Percentiles rank a stretch among this genome's conserved stretches.
Conservation (phyloP, 441 rosid genomes). For the Dalechampia spathulata region DNA sequence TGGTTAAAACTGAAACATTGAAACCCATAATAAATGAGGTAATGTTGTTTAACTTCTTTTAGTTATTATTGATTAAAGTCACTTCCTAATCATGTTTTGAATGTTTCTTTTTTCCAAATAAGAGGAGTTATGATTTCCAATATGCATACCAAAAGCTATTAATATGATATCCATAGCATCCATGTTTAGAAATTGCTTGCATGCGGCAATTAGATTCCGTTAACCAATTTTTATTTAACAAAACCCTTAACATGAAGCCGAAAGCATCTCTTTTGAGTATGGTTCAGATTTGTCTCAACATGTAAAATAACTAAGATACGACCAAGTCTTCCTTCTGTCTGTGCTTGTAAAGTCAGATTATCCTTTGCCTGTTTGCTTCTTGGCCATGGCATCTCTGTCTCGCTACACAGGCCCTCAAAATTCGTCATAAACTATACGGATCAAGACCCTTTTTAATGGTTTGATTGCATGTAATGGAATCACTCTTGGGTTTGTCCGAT, state of each 20-base stretch:
- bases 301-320: background rate
- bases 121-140: no score
- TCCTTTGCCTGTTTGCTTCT: background rate
- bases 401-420: background rate
- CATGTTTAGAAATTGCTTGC: background rate
- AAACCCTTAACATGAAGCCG: background rate
- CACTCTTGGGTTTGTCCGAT: background rate
- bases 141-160: no score
- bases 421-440: background rate
- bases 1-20: no score
- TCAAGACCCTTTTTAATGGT: background rate
- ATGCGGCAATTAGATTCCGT: slow-evolving; percentile 3
- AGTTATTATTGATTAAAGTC: no score
- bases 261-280: slow-evolving; percentile 1
- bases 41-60: no score
- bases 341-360: background rate
- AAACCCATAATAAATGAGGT: no score
- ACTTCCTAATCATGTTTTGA: no score
- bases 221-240: background rate
- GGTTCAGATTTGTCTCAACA: background rate
- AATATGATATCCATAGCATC: background rate
- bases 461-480: background rate
- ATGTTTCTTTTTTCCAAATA: no score
- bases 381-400: slow-evolving; percentile 4
- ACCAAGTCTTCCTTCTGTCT: background rate